Evolutionary conservation across 768 basidiomycete species (phyloP).

Genomic region (Pholiota conissans): DNA sequence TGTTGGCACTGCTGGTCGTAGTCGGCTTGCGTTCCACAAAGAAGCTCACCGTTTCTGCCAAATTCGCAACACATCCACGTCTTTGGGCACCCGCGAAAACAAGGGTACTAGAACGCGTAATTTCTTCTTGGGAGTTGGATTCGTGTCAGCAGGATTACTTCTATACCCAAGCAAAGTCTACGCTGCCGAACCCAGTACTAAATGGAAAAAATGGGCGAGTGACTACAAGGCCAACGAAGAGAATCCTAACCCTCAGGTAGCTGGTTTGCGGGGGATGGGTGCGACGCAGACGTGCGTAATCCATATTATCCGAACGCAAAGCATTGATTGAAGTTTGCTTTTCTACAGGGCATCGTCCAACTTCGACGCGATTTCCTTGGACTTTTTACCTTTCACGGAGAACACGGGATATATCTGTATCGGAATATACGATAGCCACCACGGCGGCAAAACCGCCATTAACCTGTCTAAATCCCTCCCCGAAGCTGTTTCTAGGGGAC

Average conservation of each 20-base stretch:
- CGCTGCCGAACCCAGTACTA: too few relatives aligned
- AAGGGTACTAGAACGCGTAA: background rate
- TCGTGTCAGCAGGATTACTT: background rate
- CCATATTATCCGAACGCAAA: background rate
- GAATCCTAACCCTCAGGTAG: background rate
- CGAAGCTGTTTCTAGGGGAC: constrained; percentile 17
- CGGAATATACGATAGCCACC: constrained; percentile 31
- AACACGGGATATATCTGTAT: constrained; percentile 25
- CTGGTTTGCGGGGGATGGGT: background rate
- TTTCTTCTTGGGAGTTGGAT: background rate
- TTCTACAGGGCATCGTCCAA: constrained; percentile 13
- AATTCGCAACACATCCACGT: too few relatives aligned
- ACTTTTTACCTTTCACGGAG: too few relatives aligned
- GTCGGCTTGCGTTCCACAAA: too few relatives aligned
- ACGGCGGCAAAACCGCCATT: constrained; percentile 31
- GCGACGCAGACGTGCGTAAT: background rate
- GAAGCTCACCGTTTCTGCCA: too few relatives aligned
- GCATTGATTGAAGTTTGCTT: background rate
- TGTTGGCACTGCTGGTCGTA: too few relatives aligned
- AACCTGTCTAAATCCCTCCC: constrained; percentile 33
- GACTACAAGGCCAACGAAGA: too few relatives aligned
- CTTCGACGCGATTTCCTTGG: constrained; percentile 11
- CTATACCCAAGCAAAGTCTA: background rate
- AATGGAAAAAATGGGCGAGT: background rate
- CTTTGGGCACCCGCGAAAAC: too few relatives aligned